phyloP scores from a whole-genome alignment of 2,329 filamentous ascomycete species.

The Xylaria hypoxylon region DNA sequence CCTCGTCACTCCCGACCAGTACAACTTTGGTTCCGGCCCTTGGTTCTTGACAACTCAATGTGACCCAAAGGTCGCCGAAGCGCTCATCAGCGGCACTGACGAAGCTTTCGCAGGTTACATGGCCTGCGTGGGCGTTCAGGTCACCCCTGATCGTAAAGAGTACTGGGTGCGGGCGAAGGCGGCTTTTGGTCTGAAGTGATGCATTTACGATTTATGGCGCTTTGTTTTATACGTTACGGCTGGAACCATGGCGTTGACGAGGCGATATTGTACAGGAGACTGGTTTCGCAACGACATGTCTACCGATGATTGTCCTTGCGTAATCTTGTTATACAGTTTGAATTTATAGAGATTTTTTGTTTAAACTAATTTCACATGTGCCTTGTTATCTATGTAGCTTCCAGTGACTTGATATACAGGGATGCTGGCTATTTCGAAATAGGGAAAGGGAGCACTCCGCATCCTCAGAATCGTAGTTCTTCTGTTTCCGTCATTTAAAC shows the following conservation, averaged over 20 bases:
- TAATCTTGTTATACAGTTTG: neutral
- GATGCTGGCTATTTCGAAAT: neutral
- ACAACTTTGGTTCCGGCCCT: conserved; percentile 65
- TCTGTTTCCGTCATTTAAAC: neutral
- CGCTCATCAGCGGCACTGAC: conserved; percentile 55
- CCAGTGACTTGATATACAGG: neutral
- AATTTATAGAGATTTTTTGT: neutral
- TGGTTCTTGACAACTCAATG: conserved; percentile 65
- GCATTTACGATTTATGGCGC: neutral
- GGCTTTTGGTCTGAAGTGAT: conserved; percentile 56
- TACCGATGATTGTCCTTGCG: neutral
- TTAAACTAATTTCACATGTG: neutral
- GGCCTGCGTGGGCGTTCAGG: conserved; percentile 58
- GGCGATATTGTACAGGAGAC: too few relatives aligned
- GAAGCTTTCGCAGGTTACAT: conserved; percentile 60
- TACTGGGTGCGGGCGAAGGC: conserved; percentile 61
- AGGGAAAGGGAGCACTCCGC: neutral
- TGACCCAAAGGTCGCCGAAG: conserved; percentile 47
- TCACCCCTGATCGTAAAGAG: conserved; percentile 51
- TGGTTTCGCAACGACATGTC: neutral
- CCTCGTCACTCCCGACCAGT: conserved; percentile 60
- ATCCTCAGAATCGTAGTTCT: neutral
- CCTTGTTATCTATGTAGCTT: neutral
- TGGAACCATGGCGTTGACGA: neutral
- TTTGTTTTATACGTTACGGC: neutral